These are phyloP conservation scores for Avena sativa DNA, from an alignment of 176 grass and related monocot genomes.

Conservation along the genomic window DNA sequence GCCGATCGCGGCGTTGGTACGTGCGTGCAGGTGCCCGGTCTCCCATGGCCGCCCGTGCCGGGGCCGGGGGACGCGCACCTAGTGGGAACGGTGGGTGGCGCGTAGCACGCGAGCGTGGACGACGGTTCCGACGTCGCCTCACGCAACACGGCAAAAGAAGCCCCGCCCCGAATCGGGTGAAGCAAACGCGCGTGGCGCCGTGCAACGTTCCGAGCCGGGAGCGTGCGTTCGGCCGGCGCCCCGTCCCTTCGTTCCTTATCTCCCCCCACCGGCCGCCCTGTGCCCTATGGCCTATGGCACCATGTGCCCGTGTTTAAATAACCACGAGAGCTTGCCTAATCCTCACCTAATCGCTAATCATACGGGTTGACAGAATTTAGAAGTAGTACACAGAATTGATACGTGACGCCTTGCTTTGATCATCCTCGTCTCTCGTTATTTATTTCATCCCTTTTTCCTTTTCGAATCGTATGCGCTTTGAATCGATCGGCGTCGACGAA, in stretches of 20 bases:
- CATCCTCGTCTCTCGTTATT: background rate
- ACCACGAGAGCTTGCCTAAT: background rate
- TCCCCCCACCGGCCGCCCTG: conserved; percentile 19
- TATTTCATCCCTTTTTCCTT: background rate
- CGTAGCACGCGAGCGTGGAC: conserved; percentile 14
- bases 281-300: conserved; percentile 26
- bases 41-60: background rate
- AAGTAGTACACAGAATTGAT: background rate
- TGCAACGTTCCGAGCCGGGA: background rate
- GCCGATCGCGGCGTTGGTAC: background rate
- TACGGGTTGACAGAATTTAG: background rate
- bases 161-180: background rate
- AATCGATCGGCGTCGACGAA: background rate
- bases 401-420: background rate
- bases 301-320: background rate
- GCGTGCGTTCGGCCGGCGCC: background rate
- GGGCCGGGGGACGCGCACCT: background rate
- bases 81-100: conserved; percentile 18
- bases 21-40: background rate
- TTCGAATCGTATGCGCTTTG: background rate
- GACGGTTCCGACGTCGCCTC: conserved; percentile 59
- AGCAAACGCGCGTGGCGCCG: background rate
- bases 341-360: background rate
- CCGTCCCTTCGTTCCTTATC: conserved; percentile 39
- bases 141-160: background rate